Percentiles rank a stretch among this genome's conserved stretches.
These are phyloP conservation scores for Neurospora sp. DNA, from an alignment of 495 filamentous ascomycete species.

Conservation along the genomic window DNA sequence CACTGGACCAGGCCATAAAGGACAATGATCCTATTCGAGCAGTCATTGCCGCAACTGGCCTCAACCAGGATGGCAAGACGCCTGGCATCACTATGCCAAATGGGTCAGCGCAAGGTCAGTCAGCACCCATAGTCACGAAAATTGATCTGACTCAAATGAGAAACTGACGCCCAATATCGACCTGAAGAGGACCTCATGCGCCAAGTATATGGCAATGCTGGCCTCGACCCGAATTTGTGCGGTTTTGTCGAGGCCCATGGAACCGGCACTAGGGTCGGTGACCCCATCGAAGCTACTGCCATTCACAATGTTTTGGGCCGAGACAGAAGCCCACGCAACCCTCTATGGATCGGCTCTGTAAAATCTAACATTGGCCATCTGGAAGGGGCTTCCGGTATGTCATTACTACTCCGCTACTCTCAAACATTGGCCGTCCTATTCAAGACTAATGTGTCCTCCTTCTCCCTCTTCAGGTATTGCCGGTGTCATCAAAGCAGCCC, in stretches of 20 bases:
- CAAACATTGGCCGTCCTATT: background rate
- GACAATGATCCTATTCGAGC: constrained; percentile 51
- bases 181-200: constrained; percentile 32
- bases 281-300: constrained; percentile 37
- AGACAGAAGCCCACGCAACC: constrained; percentile 16
- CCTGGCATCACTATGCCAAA: constrained; percentile 51
- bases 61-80: constrained; percentile 54
- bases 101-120: constrained; percentile 42
- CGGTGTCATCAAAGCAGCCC: constrained; percentile 44
- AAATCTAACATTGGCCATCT: constrained; percentile 51
- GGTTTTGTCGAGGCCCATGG: constrained; percentile 42
- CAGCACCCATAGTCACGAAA: background rate
- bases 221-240: constrained; percentile 28
- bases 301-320: constrained; percentile 28
- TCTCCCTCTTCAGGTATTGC: constrained; percentile 31
- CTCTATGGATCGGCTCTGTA: constrained; percentile 43
- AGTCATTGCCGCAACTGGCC: constrained; percentile 47
- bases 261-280: constrained; percentile 46
- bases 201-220: constrained; percentile 33
- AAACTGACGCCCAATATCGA: constrained; percentile 7
- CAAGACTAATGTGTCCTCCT: background rate
- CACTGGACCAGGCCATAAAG: constrained; percentile 44
- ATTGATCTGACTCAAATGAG: background rate
- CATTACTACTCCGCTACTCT: background rate
- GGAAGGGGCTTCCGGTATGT: constrained; percentile 37